A percentile compares a stretch with the other conserved stretches of the same genome.
Evolutionary conservation across 2,329 filamentous ascomycete species (phyloP).

Genomic region (Fusarium sp.): DNA sequence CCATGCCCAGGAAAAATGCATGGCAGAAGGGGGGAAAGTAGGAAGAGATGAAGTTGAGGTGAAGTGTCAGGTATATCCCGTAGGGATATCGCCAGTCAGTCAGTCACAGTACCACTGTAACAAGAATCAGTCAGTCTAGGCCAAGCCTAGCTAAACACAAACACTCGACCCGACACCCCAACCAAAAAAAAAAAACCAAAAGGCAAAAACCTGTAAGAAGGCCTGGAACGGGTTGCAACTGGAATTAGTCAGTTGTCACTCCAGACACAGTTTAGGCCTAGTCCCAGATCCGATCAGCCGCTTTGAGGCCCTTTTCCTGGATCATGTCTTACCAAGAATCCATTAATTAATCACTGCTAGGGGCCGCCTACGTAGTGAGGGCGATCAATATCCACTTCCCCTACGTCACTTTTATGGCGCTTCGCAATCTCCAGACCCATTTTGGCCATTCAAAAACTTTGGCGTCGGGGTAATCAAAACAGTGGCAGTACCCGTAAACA

Average conservation of each 20-base stretch:
- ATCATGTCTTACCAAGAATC: constrained; percentile 1
- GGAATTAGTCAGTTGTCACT: constrained; percentile 39
- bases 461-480: not conserved
- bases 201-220: not conserved
- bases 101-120: not conserved
- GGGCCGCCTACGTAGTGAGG: constrained; percentile 18
- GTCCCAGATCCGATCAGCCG: constrained; percentile 18
- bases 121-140: not conserved
- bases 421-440: constrained; percentile 23
- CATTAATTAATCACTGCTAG: not conserved
- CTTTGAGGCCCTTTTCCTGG: not conserved
- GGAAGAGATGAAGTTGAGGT: not conserved
- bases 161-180: not conserved
- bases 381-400: not conserved
- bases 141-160: not conserved
- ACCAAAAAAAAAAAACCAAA: not conserved
- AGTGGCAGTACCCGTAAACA: not conserved
- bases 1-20: constrained; percentile 38
- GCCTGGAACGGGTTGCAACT: not conserved
- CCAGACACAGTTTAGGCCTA: constrained; percentile 8
- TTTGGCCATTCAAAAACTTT: not conserved
- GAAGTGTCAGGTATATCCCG: not conserved
- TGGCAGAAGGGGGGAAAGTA: not conserved
- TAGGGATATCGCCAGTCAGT: not conserved
- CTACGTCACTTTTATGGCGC: constrained; percentile 23